A percentile compares a stretch with the other conserved stretches of the same genome.
Conservation (phyloP, 2,329 filamentous ascomycete genomes). For the Penicillium sp. region DNA sequence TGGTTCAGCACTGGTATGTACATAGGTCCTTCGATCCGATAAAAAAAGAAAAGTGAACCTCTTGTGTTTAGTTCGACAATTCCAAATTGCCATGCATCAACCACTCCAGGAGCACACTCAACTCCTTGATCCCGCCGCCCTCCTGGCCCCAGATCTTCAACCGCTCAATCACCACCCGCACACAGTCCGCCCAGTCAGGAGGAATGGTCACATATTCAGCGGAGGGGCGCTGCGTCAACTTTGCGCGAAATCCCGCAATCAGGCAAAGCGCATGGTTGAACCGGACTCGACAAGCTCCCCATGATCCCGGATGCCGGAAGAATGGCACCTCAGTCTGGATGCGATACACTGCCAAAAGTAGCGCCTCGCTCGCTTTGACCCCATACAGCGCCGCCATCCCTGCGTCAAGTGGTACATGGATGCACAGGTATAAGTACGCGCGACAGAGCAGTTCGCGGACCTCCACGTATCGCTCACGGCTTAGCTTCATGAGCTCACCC, state of each 20-base stretch:
- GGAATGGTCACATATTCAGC: conserved; percentile 21
- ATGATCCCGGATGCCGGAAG: conserved; percentile 25
- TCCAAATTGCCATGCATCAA: conserved; percentile 19
- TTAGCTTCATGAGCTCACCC: conserved; percentile 23
- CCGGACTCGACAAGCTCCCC: conserved; percentile 25
- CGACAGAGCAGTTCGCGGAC: conserved; percentile 25
- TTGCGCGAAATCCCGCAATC: conserved; percentile 22
- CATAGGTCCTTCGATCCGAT: neutral
- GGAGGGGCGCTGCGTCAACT: conserved; percentile 13
- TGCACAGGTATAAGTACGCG: conserved; percentile 23
- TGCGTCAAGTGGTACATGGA: conserved; percentile 16
- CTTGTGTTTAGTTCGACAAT: conserved; percentile 1
- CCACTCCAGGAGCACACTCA: conserved; percentile 22
- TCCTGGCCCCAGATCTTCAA: conserved; percentile 23
- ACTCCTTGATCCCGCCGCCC: conserved; percentile 22
- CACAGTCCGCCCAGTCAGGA: conserved; percentile 19
- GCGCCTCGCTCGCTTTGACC: conserved; percentile 21
- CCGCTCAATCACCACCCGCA: conserved; percentile 22
- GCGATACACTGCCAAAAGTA: conserved; percentile 22
- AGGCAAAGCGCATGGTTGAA: conserved; percentile 25
- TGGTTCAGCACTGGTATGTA: neutral
- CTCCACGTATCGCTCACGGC: conserved; percentile 24
- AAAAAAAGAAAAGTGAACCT: neutral
- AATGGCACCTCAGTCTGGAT: conserved; percentile 25
- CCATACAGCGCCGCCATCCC: conserved; percentile 17